phyloP scores from a whole-genome alignment of 176 grass and related monocot genomes.

The Ananas comosus region DNA sequence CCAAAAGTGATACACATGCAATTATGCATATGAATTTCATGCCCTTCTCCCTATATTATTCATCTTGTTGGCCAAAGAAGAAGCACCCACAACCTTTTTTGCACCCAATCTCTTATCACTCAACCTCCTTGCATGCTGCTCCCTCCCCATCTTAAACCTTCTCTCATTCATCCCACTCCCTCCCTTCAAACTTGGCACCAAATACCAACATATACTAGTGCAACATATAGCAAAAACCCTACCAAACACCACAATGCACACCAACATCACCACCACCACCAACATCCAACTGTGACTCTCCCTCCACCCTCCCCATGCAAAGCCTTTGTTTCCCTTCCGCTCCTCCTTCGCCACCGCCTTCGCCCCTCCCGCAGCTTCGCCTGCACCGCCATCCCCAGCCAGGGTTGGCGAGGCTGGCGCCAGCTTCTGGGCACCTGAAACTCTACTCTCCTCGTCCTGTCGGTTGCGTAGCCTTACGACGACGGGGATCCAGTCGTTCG shows the following conservation, averaged over 20 bases:
- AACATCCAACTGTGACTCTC: neutral
- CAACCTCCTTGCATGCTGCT: too few relatives aligned
- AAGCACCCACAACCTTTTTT: too few relatives aligned
- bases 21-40: too few relatives aligned
- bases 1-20: too few relatives aligned
- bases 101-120: too few relatives aligned
- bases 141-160: neutral
- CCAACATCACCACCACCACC: slow-evolving; percentile 21
- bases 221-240: slow-evolving; percentile 35
- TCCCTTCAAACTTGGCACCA: too few relatives aligned
- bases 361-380: neutral
- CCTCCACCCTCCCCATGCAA: neutral
- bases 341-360: neutral
- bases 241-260: slow-evolving; percentile 40
- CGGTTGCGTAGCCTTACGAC: neutral
- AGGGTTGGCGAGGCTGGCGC: neutral
- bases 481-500: slow-evolving; percentile 18
- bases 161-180: too few relatives aligned
- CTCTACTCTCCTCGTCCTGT: neutral
- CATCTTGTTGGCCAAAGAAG: too few relatives aligned
- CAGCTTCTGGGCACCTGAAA: neutral
- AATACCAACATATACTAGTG: neutral
- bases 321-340: neutral
- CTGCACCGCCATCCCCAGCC: neutral
- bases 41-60: too few relatives aligned